Percentiles rank a stretch among this genome's conserved stretches.
Conservation (phyloP, 1,139 yeast genomes). For the Sugiyamaella neomexicana region DNA sequence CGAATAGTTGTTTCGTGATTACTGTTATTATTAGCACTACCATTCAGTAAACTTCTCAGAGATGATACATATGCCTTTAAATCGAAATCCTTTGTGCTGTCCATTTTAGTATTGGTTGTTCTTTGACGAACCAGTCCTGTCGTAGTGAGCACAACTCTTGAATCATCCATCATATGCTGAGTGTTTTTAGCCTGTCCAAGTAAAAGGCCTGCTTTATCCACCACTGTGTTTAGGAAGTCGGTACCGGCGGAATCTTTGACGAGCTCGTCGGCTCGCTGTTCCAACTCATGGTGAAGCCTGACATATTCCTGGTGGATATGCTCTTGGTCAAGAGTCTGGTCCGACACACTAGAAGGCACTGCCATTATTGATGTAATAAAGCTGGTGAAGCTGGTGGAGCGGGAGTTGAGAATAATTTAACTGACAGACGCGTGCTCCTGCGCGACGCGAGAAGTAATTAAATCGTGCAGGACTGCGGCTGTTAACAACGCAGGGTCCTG, state of each 20-base stretch:
- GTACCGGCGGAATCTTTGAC: conserved; percentile 4
- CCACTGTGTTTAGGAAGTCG: neutral
- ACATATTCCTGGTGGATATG: conserved; percentile 17
- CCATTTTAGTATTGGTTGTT: conserved; percentile 18
- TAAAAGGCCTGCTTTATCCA: conserved; percentile 5
- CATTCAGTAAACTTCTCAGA: conserved; percentile 16
- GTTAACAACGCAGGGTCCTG: too few relatives aligned
- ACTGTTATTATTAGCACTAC: conserved; percentile 3
- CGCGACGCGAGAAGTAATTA: conserved; percentile 5
- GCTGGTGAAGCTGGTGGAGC: neutral
- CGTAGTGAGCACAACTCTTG: conserved; percentile 14
- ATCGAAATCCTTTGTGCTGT: conserved; percentile 20
- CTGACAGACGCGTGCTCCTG: neutral
- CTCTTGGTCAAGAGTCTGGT: conserved; percentile 1
- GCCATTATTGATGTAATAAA: neutral
- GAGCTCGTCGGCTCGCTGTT: conserved; percentile 15
- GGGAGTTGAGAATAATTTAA: neutral
- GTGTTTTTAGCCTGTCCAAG: conserved; percentile 9
- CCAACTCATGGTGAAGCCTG: conserved; percentile 12
- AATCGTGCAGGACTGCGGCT: neutral
- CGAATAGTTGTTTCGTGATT: neutral
- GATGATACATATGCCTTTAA: conserved; percentile 17
- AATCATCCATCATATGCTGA: conserved; percentile 17
- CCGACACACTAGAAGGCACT: neutral
- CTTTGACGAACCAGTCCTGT: conserved; percentile 18